Evolutionary conservation across 73 alveolate species (phyloP), one percentile per base, ranked within the genome.

Genomic region (Paramecium sexaurelia): DNA sequence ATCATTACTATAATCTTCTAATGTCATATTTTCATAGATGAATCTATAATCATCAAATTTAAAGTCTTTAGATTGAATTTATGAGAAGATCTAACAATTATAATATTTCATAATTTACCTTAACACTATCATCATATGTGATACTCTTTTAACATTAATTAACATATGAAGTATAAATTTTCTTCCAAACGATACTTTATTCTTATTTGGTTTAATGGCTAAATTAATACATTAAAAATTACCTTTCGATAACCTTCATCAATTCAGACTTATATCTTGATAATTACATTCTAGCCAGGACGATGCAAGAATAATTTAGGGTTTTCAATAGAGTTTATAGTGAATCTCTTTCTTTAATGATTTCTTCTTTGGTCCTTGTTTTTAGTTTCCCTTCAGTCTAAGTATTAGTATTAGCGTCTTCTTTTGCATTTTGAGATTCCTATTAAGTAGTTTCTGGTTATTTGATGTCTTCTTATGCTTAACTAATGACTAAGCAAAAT

Each of bases 221-320:
- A 73, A 4, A 1, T 1, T 27, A 6, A 36, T 22, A 33, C 13
- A 36, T 33, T 6, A 0, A 73, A 27, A 8, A 43, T 1, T 51
- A 73, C 87, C 87, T 78, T 41, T 78, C 90, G 24, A 78, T 78
- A 39, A 78, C 90, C 41, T 78, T 40, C 90, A 78, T 78, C 22
- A 78, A 78, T 19, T 45, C 73, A 20, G 43, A 39, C 55, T 33
- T 45, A 78, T 78, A 78, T 78, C 90, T 78, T 19, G 90, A 78
- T 26, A 78, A 78, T 78, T 78, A 61, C 90, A 78, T 78, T 40
- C 90, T 37, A 39, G 90, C 90, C 55, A 78, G 41, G 15, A 78
- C 90, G 22, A 78, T 78, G 17, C 90, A 78, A 22, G 90, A 78
- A 17, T 78, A 78, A 78, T 78, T 39, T 15, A 78, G 19, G 13